Evolutionary conservation across 1,139 yeast genomes (phyloP).

Genomic region (Pichia sp.): DNA sequence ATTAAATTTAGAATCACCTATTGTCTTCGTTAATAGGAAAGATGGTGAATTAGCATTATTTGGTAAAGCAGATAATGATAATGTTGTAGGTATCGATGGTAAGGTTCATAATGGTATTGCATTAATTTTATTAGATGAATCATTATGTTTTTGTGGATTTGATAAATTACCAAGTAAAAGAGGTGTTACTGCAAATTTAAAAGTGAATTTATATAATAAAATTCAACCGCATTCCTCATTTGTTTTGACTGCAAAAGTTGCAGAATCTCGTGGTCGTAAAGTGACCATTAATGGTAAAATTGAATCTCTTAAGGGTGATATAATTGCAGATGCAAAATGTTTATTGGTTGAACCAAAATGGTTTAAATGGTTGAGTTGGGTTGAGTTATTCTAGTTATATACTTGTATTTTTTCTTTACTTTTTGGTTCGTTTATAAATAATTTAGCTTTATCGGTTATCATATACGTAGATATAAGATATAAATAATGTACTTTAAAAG

Average conservation of each 20-base stretch:
- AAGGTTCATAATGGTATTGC: constrained; percentile 83
- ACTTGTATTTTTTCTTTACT: background rate
- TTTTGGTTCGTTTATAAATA: too few relatives aligned
- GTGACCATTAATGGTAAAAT: constrained; percentile 60
- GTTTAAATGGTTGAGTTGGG: constrained; percentile 68
- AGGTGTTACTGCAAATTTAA: constrained; percentile 86
- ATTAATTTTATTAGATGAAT: constrained; percentile 81
- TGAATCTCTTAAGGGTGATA: constrained; percentile 16
- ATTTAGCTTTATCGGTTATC: too few relatives aligned
- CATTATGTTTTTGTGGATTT: constrained; percentile 82
- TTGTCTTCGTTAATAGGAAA: constrained; percentile 43
- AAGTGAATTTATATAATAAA: constrained; percentile 61
- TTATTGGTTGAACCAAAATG: constrained; percentile 72
- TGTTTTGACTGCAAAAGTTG: constrained; percentile 61
- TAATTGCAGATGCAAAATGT: constrained; percentile 53
- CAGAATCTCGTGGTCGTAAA: constrained; percentile 69
- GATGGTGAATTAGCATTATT: constrained; percentile 50
- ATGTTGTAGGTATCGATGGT: constrained; percentile 59
- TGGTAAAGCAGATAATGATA: constrained; percentile 29
- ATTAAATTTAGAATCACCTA: constrained; percentile 50
- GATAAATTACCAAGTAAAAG: constrained; percentile 71
- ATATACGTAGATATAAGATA: too few relatives aligned
- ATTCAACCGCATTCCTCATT: constrained; percentile 62
- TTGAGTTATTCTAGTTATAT: constrained; percentile 30
- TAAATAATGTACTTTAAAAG: too few relatives aligned